A percentile compares a stretch with the other conserved stretches of the same genome.
Evolutionary conservation across 2,329 filamentous ascomycete species (phyloP).

Genomic region (Cytospora chrysosperma): DNA sequence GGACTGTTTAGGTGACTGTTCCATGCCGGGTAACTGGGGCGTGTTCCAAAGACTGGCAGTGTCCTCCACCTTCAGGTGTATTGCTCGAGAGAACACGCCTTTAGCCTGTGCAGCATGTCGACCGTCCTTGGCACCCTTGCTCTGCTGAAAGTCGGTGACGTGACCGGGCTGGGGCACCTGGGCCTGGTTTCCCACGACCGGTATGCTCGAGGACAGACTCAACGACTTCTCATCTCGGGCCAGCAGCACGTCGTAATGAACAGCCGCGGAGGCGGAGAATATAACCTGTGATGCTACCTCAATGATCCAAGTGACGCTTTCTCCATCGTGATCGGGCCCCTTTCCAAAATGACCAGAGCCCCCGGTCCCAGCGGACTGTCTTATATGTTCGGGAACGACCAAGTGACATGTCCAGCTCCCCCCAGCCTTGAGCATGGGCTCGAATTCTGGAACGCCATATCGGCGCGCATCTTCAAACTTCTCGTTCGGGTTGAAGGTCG

Average conservation of each 20-base stretch:
- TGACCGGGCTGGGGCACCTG: slow-evolving; percentile 65
- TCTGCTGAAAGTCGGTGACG: slow-evolving; percentile 73
- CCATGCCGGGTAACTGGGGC: slow-evolving; percentile 72
- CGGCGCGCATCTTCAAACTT: slow-evolving; percentile 68
- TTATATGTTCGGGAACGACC: slow-evolving; percentile 74
- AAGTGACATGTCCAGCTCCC: slow-evolving; percentile 81
- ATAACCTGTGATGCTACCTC: slow-evolving; percentile 92
- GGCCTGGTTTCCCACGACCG: slow-evolving; percentile 44
- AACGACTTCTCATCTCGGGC: slow-evolving; percentile 84
- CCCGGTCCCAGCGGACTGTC: slow-evolving; percentile 58
- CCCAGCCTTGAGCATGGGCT: slow-evolving; percentile 94
- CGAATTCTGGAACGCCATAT: slow-evolving; percentile 84
- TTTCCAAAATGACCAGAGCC: slow-evolving; percentile 47
- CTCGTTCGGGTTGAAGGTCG: slow-evolving; percentile 77
- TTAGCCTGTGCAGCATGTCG: slow-evolving; percentile 63
- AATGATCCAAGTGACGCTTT: slow-evolving; percentile 79
- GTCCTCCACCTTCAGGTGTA: slow-evolving; percentile 79
- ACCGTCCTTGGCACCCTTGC: slow-evolving; percentile 54
- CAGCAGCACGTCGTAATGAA: slow-evolving; percentile 83
- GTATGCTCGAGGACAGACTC: slow-evolving; percentile 55
- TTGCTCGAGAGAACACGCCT: slow-evolving; percentile 81
- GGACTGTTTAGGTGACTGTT: slow-evolving; percentile 30
- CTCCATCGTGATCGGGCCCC: slow-evolving; percentile 44
- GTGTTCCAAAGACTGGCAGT: slow-evolving; percentile 90
- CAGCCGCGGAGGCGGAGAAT: slow-evolving; percentile 84